Base-by-base conservation (phyloP, 805 yeast genomes). In the Pichia occidentalis region DNA sequence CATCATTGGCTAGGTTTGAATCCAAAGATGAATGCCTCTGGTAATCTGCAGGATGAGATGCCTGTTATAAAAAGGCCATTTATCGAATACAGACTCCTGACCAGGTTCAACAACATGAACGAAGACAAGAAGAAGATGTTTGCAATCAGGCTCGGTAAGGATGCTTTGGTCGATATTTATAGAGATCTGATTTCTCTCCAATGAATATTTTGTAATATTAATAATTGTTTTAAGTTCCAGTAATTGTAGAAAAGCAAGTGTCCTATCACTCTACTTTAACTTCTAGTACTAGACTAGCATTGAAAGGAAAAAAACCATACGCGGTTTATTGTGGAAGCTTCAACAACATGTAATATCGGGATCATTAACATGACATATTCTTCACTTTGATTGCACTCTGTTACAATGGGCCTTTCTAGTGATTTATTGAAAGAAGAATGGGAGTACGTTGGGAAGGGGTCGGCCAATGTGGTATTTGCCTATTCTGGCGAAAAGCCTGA, bases 1-100 rank as follows among this genome's bases (percentile, higher is more conserved):
- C 67, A 66, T 26, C 87, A 82, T 45, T 60, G 64, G 40, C 79
- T 83, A 35, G 96, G 97, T 0, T 63, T 92, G 47, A 92, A 90
- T 54, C 95, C 95, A 3, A 69, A 73, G 45, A 63, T 75, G 67
- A 80, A 80, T 49, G 60, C 85, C 28, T 57, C 73, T 23, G 71
- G 71, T 3, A 54, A 66, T 9, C 43, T 63, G 29, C 38, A 40
- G n/a, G 46, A 60, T 21, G 46, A 60, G 3, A 60, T 52, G 37
- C 55, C 63, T 12, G 64, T 61, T 23, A 68, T 71, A 12, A 61
- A 68, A 36, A 74, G 83, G 47, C 87, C 87, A 0, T 61, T 82
- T 37, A 65, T 83, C 37, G 90, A 83, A 48, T 72, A 70, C 45
- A 76, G 72, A 29, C 62, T 81, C 34, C 65, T 83, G 33, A 66